Evolutionary conservation across 2,329 filamentous ascomycete species (phyloP), one percentile per base, ranked within the genome.

Genomic region (Thielaviopsis euricoi): DNA sequence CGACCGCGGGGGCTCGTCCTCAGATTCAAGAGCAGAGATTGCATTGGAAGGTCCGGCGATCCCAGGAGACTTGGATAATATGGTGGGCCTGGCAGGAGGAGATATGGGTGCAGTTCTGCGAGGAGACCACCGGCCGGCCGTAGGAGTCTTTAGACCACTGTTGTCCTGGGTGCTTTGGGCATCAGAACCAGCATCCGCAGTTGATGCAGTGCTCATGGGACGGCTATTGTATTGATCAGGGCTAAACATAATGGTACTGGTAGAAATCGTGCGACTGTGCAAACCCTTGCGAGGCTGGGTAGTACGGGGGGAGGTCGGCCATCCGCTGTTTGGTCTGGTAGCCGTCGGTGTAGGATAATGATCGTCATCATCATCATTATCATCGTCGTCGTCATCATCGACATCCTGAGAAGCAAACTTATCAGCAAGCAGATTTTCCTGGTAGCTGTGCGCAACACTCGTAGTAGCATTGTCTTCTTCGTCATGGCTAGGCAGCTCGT

Each of bases 401-500:
- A 64, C 63, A n/a, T 63, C 65, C 57, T 63, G 63, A 48, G 64
- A 61, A 2, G 17, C 37, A 43, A 43, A 63, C 55, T 67, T 68
- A 58, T 71, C 66, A 19, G 65, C 67, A n/a, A 43, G 37, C 17
- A 43, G 37, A 23, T 25, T 56, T 25, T 21, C 33, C 1, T 43
- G 53, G 37, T 56, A 59, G 21, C 40, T 57, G 26, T 53, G 58
- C 3, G 40, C 54, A 15, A 56, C 23, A 9, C 52, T 71, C 63
- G 73, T 72, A 15, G 57, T 61, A 64, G 71, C 67, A 65, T 66
- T 70, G 17, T 76, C 76, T 58, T 80, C 79, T 49, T 84, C 78
- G 58, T 89, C 86, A 58, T 89, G 87, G 3, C 86, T 90, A 13
- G 87, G 78, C n/a, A 90, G 74, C 68, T 96, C 90, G 64, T 95